phyloP scores from a whole-genome alignment of 768 basidiomycete genomes.

The Boletus pseudo-olivaceus region DNA sequence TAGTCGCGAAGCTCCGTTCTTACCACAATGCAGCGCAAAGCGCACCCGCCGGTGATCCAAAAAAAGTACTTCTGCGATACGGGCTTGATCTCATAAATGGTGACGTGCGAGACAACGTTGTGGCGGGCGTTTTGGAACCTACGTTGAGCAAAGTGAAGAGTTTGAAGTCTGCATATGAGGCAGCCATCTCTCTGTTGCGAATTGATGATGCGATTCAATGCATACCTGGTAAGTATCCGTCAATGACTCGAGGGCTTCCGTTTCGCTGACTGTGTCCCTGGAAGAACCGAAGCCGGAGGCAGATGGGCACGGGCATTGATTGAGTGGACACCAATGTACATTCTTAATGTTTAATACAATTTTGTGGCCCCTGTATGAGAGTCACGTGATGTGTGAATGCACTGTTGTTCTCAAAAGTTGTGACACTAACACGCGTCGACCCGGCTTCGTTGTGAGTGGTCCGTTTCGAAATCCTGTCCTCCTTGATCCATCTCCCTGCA shows the following conservation, averaged over 20 bases:
- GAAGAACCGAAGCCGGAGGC: conserved; percentile 69
- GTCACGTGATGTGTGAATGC: conserved; percentile 30
- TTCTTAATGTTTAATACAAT: conserved; percentile 1
- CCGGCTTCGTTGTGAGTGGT: conserved; percentile 9
- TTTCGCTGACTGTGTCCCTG: conserved; percentile 16
- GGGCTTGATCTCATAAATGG: conserved; percentile 94
- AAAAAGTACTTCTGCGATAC: conserved; percentile 86
- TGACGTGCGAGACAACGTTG: conserved; percentile 91
- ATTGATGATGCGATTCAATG: conserved; percentile 97
- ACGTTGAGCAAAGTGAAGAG: conserved; percentile 97
- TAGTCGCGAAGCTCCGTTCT: conserved; percentile 93
- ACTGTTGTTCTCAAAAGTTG: conserved; percentile 19
- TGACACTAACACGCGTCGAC: conserved; percentile 20
- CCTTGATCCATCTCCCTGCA: conserved; percentile 5
- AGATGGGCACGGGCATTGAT: conserved; percentile 74
- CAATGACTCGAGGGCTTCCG: conserved; percentile 3
- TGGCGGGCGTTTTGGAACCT: conserved; percentile 92
- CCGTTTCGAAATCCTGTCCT: conserved; percentile 20
- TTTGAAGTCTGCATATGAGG: conserved; percentile 95
- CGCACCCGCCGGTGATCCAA: conserved; percentile 85
- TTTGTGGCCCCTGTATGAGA: neutral
- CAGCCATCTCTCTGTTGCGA: conserved; percentile 88
- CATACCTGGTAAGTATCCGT: conserved; percentile 62
- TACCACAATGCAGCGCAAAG: conserved; percentile 98
- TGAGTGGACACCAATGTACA: conserved; percentile 10